Base-by-base conservation (phyloP, 1,139 yeast genomes). In the Kurtzmaniella quercitrusa region DNA sequence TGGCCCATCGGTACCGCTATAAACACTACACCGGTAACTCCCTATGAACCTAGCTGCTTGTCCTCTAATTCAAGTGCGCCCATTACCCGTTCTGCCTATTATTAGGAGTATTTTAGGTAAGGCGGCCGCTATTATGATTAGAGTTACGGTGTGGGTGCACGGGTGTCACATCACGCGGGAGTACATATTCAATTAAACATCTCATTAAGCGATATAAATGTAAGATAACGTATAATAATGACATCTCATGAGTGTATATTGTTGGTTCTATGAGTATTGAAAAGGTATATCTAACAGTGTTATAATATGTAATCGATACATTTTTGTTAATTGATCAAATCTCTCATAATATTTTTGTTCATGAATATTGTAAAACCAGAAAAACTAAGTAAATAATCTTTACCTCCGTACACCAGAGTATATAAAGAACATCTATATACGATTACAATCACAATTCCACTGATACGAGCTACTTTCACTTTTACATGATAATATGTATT, bases 1-100 rank as follows among this genome's bases (percentile, higher is more conserved):
- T 73, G 78, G 78, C 78, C 78, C 0, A 49, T 68, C 39, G 77
- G 77, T 0, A 55, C 62, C 6, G 59, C 60, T 39, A 66, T 72
- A 6, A 78, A 78, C 1, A 56, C 63, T 3, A 50, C 51, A 21
- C 47, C 38, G 16, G 35, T 46, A 3, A 26, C 37, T 7, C 36
- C 40, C 17, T 44, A 38, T 38, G 36, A 38, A n/a, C 48, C 46
- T 9, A 30, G 32, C n/a, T 35, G 43, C 40, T n/a, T 40, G 12
- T 7, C 30, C 4, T 26, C 34, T 14, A 12, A 12, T 5, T 9
- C 11, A 16, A 30, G 4, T 30, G 16, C 15, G 11, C 15, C 34
- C 9, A 30, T 18, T 14, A 14, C 16, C 17, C 34, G 18, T 16
- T 4, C 34, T 16, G 5, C 34, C 15, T 16, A 28, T 15, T 22